Evolutionary conservation across 352 stramenopile species (phyloP).

Genomic region (Pythium brachiatum): DNA sequence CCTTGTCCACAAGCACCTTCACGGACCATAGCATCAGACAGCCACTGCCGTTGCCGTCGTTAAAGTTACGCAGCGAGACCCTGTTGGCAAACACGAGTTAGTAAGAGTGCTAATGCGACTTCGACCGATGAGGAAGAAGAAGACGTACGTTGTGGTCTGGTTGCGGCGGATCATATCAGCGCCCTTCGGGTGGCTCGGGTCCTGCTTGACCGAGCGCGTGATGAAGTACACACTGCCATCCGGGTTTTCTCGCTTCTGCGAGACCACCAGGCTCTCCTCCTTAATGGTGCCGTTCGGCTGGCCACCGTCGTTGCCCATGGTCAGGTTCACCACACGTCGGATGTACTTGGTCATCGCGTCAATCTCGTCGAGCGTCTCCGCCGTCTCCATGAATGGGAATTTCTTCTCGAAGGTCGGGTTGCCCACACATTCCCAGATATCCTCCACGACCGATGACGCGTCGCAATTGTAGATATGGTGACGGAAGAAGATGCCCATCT

Average conservation of each 20-base stretch:
- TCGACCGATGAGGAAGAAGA: too few relatives aligned
- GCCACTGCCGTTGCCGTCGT: conserved; percentile 59
- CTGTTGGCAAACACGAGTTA: conserved; percentile 28
- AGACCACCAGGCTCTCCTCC: conserved; percentile 72
- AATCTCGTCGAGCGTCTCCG: conserved; percentile 70
- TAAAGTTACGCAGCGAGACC: conserved; percentile 79
- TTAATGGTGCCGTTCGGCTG: conserved; percentile 79
- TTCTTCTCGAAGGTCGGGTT: conserved; percentile 78
- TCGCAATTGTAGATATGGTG: conserved; percentile 83
- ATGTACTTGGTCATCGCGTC: conserved; percentile 82
- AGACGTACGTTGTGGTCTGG: conserved; percentile 69
- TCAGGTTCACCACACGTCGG: conserved; percentile 76
- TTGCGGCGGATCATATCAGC: conserved; percentile 72
- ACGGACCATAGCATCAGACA: conserved; percentile 82
- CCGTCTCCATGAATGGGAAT: conserved; percentile 78
- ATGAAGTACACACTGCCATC: conserved; percentile 74
- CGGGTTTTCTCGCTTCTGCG: conserved; percentile 77
- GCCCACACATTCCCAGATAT: conserved; percentile 76
- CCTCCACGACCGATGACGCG: conserved; percentile 58
- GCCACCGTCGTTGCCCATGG: conserved; percentile 65
- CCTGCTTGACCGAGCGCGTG: conserved; percentile 57
- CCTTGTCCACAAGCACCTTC: conserved; percentile 78
- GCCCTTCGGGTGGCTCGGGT: conserved; percentile 68
- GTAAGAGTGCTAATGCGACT: too few relatives aligned
- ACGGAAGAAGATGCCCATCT: conserved; percentile 86